Base-by-base conservation (phyloP, 768 basidiomycete species). In the Floccularia luteovirens region DNA sequence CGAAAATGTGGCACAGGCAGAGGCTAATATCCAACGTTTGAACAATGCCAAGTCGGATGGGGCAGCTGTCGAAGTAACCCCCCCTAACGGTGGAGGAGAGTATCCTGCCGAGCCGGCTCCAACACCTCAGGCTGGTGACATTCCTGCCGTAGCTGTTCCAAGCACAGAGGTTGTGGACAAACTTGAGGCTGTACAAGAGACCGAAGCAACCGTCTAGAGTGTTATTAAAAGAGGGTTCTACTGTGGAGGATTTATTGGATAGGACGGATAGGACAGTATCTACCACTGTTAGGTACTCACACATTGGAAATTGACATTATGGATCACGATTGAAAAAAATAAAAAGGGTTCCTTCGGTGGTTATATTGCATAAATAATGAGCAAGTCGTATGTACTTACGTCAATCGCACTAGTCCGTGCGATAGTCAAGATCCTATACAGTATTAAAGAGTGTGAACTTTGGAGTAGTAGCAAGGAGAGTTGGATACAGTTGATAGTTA, bases 1-100 rank as follows among this genome's bases (percentile, higher is more conserved):
- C 3, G 86, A 88, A 54, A 87, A 88, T 49, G 66, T 91, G 37
- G 76, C 79, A 27, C 85, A 85, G 62, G 90, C 83, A 10, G 83
- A 90, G 57, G 73, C 70, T 11, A 75, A 84, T 47, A 86, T 91
- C 54, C 63, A 72, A 49, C 75, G 76, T 37, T 68, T 90, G 41
- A 69, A 61, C 27, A 64, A 52, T 27, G 54, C 57, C n/a, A 41
- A 50, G 40, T 74, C 75, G 51, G 53, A 61, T 31, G 56, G 58
- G 33, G 59, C 56, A 41, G 46, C 44, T 11, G 59, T 43, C n/a
- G 63, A 61, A 31, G 50, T 51, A 22, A 48, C 55, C 3, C 61
- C 64, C n/a, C 62, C 67, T 2, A 66, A 66, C 36, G 67, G 56
- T 28, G 56, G 51, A 7, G 63, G 47, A 16, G 73, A 70, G 49